Evolutionary conservation across 108 stramenopile genomes (phyloP).

Genomic region (Discostella pseudostelligera): DNA sequence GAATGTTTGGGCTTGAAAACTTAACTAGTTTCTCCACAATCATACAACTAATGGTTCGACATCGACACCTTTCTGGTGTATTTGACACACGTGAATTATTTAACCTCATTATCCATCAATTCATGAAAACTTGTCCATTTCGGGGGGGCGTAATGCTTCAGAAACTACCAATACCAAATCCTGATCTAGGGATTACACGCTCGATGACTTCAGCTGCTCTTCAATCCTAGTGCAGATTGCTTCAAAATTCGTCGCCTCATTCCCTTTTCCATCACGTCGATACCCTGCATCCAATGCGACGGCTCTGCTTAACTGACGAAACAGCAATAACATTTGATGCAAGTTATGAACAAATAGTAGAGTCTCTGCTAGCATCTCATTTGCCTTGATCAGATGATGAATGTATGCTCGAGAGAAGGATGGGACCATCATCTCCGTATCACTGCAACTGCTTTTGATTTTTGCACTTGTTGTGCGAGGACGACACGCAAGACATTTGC

Average conservation of each 20-base stretch:
- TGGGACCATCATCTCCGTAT: constrained; percentile 3
- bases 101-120: too few relatives aligned
- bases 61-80: too few relatives aligned
- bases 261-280: not conserved
- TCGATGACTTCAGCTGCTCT: constrained; percentile 1
- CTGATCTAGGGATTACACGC: not conserved
- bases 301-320: constrained; percentile 34
- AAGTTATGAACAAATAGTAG: constrained; percentile 83
- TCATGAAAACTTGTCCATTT: too few relatives aligned
- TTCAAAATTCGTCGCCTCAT: constrained; percentile 9
- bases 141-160: too few relatives aligned
- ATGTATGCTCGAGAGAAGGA: constrained; percentile 68
- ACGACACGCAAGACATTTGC: constrained; percentile 60
- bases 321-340: constrained; percentile 60
- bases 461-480: not conserved
- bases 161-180: too few relatives aligned
- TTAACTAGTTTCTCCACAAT: too few relatives aligned
- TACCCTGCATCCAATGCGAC: constrained; percentile 20
- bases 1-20: too few relatives aligned
- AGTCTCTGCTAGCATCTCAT: constrained; percentile 82
- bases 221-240: constrained; percentile 23
- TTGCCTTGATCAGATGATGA: constrained; percentile 77
- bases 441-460: not conserved
- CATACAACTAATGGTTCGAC: too few relatives aligned
- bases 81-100: too few relatives aligned